These are phyloP conservation scores for Chrysanthemum lavandulifolium DNA, from an alignment of 129 eudicot genomes.

Conservation along the genomic window DNA sequence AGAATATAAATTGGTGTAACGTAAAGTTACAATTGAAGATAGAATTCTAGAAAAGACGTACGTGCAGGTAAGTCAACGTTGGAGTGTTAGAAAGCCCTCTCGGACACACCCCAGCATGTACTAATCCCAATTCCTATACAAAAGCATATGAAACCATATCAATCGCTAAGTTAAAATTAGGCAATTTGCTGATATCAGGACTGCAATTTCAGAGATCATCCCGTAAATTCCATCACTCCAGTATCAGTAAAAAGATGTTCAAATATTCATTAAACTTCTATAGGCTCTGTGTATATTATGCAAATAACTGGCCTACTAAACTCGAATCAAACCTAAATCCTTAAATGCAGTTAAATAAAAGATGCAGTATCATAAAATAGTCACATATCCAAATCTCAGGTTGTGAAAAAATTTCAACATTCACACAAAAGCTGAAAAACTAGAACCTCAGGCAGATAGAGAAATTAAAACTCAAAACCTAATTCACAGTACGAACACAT, in stretches of 20 bases:
- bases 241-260: neutral
- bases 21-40: neutral
- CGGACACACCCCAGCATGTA: neutral
- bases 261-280: neutral
- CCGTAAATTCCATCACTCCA: neutral
- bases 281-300: neutral
- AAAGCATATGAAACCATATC: neutral
- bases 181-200: neutral
- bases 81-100: slow-evolving; percentile 7
- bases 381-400: slow-evolving; percentile 10
- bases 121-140: slow-evolving; percentile 1
- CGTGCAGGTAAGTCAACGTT: slow-evolving; percentile 3
- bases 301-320: neutral
- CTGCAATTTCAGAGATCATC: neutral
- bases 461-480: slow-evolving; percentile 9
- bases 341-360: neutral
- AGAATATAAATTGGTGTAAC: neutral
- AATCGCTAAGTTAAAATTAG: slow-evolving; percentile 1
- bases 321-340: neutral
- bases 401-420: neutral
- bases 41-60: slow-evolving; percentile 3
- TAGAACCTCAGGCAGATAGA: neutral
- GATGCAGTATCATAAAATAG: neutral
- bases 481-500: neutral
- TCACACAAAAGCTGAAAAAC: slow-evolving; percentile 1